Conservation (phyloP, 1,139 yeast species). For the Nakaseomyces uthaithaninus region DNA sequence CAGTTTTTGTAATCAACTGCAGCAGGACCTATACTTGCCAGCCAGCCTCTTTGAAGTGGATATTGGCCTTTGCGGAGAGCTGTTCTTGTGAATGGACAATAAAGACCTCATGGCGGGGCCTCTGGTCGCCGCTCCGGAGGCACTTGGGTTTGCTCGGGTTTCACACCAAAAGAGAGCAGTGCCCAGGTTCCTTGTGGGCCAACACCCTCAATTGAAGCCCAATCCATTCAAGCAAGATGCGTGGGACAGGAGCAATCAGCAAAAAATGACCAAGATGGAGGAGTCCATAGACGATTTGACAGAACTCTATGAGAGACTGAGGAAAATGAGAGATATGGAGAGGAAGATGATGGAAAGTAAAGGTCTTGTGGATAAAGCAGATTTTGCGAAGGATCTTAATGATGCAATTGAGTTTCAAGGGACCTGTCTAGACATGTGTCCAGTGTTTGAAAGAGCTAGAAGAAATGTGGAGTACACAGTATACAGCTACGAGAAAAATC, state of each 20-base stretch:
- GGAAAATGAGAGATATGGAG: conserved; percentile 68
- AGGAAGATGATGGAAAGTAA: conserved; percentile 69
- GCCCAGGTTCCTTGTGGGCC: conserved; percentile 34
- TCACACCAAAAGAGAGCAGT: conserved; percentile 22
- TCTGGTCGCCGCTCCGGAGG: conserved; percentile 16
- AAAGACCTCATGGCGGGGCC: conserved; percentile 9
- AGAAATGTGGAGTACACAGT: conserved; percentile 86
- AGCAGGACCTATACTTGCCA: too few species aligned
- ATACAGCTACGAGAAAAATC: conserved; percentile 64
- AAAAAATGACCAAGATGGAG: conserved; percentile 40
- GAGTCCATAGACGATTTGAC: conserved; percentile 37
- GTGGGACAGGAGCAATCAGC: conserved; percentile 55
- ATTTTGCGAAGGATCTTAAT: conserved; percentile 66
- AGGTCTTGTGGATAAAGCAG: conserved; percentile 85
- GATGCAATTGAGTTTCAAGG: conserved; percentile 88
- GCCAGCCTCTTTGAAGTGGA: too few species aligned
- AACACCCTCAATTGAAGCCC: conserved; percentile 31
- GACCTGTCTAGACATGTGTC: conserved; percentile 90
- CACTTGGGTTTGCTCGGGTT: conserved; percentile 16
- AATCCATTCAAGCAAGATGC: conserved; percentile 32
- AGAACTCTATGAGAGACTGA: conserved; percentile 50
- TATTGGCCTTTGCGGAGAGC: too few species aligned
- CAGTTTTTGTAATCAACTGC: too few species aligned
- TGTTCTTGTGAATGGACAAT: too few species aligned
- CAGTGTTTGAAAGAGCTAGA: conserved; percentile 82